phyloP scores from a whole-genome alignment of 2,329 filamentous ascomycete species.

The Rachicladosporium sp. region DNA sequence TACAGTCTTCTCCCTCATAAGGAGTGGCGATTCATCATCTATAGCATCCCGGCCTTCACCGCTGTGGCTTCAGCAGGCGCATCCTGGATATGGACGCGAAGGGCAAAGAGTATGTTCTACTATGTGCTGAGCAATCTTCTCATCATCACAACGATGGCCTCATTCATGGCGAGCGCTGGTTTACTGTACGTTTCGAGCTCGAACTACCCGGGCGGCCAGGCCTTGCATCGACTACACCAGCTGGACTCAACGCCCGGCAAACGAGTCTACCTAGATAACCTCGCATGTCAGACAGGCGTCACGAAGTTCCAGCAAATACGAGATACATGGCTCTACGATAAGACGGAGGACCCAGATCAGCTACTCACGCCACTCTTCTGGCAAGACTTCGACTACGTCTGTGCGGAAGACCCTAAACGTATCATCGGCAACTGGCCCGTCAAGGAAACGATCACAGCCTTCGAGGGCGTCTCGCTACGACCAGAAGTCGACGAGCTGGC shows the following conservation, averaged over 20 bases:
- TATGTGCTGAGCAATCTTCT: constrained; percentile 43
- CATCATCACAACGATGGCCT: constrained; percentile 45
- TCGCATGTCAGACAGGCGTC: constrained; percentile 51
- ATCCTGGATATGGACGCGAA: constrained; percentile 48
- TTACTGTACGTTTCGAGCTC: constrained; percentile 71
- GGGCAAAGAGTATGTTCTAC: constrained; percentile 49
- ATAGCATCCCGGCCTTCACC: constrained; percentile 69
- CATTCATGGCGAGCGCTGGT: constrained; percentile 48
- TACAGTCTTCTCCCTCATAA: constrained; percentile 92
- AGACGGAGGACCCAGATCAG: constrained; percentile 38
- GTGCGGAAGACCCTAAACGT: constrained; percentile 40
- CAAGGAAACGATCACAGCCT: constrained; percentile 38
- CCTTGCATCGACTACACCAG: constrained; percentile 41
- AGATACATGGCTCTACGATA: constrained; percentile 45
- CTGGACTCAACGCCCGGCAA: constrained; percentile 8
- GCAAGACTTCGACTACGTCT: constrained; percentile 45
- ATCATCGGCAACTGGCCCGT: constrained; percentile 42
- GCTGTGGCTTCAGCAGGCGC: constrained; percentile 64
- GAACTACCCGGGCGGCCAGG: constrained; percentile 88
- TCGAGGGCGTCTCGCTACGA: constrained; percentile 37
- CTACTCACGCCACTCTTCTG: constrained; percentile 43
- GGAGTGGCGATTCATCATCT: constrained; percentile 90
- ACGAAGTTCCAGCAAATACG: constrained; percentile 44
- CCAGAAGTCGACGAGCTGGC: constrained; percentile 23
- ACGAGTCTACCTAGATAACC: constrained; percentile 44